Evolutionary conservation across 2,329 filamentous ascomycete genomes (phyloP).

Genomic region (Colletotrichum endophyticum): DNA sequence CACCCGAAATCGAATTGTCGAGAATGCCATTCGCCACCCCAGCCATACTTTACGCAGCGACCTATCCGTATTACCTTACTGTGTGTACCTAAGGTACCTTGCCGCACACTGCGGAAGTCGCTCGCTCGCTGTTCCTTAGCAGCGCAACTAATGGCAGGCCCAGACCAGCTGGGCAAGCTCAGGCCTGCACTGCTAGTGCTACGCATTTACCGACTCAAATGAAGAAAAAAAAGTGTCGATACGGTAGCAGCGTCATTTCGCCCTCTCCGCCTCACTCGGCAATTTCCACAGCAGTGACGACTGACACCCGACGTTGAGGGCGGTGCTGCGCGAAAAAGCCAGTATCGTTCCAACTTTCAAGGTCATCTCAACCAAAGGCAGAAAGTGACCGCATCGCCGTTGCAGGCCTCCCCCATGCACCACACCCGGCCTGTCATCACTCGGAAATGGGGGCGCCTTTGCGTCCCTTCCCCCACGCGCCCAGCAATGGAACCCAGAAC

Average conservation of each 20-base stretch:
- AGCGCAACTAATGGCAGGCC: neutral
- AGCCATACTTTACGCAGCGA: neutral
- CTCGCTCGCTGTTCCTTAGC: neutral
- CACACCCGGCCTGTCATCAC: neutral
- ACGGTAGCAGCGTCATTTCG: neutral
- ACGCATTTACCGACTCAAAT: neutral
- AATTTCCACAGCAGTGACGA: conserved; percentile 7
- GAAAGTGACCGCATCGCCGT: neutral
- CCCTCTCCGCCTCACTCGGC: conserved; percentile 7
- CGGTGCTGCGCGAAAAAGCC: neutral
- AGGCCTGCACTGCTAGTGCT: neutral
- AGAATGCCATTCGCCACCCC: conserved; percentile 21
- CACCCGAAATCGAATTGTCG: conserved; percentile 16
- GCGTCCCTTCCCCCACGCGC: neutral
- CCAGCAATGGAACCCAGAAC: neutral
- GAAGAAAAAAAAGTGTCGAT: neutral
- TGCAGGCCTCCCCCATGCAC: neutral
- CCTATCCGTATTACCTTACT: neutral
- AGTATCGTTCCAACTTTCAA: neutral
- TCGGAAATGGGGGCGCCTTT: neutral
- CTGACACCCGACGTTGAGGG: neutral
- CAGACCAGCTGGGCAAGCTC: neutral
- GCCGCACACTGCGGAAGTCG: neutral
- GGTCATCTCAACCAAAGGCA: neutral
- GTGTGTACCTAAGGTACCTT: neutral